Evolutionary conservation across 495 filamentous ascomycete genomes (phyloP).

Genomic region (Aspergillus affinis): DNA sequence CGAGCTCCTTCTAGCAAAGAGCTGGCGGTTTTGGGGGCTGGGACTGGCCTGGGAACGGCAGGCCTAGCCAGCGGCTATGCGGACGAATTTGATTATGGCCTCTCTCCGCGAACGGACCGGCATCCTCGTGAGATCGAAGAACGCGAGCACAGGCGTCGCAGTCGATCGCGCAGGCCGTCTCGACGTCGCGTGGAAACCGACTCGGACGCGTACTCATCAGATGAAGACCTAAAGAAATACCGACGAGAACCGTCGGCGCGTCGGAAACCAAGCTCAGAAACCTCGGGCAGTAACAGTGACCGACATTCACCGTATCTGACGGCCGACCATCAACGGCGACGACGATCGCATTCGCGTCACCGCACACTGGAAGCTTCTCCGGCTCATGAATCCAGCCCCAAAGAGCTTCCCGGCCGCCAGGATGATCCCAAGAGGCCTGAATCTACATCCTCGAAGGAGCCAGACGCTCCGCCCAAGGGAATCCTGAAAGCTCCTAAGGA

Average conservation of each 20-base stretch:
- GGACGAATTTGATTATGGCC: constrained; percentile 28
- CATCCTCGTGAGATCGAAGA: constrained; percentile 17
- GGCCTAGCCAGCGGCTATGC: constrained; percentile 39
- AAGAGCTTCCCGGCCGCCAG: constrained; percentile 3
- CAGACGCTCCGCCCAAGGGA: constrained; percentile 55
- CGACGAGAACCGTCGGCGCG: constrained; percentile 31
- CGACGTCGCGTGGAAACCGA: constrained; percentile 30
- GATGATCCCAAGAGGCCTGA: constrained; percentile 34
- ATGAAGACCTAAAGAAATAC: constrained; percentile 41
- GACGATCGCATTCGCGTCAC: constrained; percentile 29
- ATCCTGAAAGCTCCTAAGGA: constrained; percentile 71
- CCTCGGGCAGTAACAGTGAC: constrained; percentile 18
- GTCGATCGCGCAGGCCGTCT: constrained; percentile 34
- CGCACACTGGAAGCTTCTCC: constrained; percentile 18
- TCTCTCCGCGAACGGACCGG: constrained; percentile 16
- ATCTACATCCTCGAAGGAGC: constrained; percentile 31
- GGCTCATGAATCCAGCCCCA: constrained; percentile 7
- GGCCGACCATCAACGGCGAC: constrained; percentile 13
- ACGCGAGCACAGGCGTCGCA: constrained; percentile 13
- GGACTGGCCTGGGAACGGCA: constrained; percentile 41
- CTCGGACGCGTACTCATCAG: constrained; percentile 34
- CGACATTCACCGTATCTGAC: constrained; percentile 12
- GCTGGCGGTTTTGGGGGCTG: constrained; percentile 23
- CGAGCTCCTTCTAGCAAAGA: constrained; percentile 22
- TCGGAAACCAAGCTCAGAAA: constrained; percentile 20